Percentiles rank a stretch among this genome's conserved stretches.
phyloP scores from a whole-genome alignment of 306 rosid genomes.

The Inga oerstediana region DNA sequence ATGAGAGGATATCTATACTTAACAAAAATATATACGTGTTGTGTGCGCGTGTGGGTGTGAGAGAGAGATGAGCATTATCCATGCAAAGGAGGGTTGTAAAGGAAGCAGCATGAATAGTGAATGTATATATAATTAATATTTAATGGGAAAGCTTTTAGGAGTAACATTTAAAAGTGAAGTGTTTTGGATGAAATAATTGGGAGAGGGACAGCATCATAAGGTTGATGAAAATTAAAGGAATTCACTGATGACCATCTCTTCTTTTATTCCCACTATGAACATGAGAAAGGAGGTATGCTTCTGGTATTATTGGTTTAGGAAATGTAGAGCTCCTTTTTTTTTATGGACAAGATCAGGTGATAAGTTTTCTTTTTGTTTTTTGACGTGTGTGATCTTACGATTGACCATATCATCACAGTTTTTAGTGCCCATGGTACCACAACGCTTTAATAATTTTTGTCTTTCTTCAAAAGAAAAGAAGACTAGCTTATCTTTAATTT shows the following conservation, averaged over 20 bases:
- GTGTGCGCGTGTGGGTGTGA: no score
- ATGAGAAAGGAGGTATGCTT: not conserved
- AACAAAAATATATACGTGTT: not conserved
- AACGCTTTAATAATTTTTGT: slow-evolving; percentile 25
- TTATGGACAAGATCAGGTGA: slow-evolving; percentile 25
- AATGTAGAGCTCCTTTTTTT: not conserved
- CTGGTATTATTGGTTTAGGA: not conserved
- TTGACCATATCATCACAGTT: slow-evolving; percentile 27
- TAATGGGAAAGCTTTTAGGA: slow-evolving; percentile 18
- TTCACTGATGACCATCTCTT: not conserved
- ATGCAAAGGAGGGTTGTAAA: slow-evolving; percentile 22
- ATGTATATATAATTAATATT: not conserved
- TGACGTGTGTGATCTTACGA: slow-evolving; percentile 33
- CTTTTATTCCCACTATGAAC: slow-evolving; percentile 47
- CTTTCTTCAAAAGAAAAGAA: not conserved
- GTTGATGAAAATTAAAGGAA: slow-evolving; percentile 10
- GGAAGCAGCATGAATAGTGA: not conserved
- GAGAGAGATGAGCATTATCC: not conserved
- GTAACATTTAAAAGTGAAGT: slow-evolving; percentile 22
- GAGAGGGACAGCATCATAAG: slow-evolving; percentile 4
- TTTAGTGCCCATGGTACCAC: slow-evolving; percentile 2
- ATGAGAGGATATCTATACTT: no score
- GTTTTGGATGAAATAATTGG: slow-evolving; percentile 7
- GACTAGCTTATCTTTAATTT: not conserved
- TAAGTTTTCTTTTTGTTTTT: slow-evolving; percentile 3